Evolutionary conservation across 495 filamentous ascomycete genomes (phyloP).

Genomic region (Neurospora sp.): DNA sequence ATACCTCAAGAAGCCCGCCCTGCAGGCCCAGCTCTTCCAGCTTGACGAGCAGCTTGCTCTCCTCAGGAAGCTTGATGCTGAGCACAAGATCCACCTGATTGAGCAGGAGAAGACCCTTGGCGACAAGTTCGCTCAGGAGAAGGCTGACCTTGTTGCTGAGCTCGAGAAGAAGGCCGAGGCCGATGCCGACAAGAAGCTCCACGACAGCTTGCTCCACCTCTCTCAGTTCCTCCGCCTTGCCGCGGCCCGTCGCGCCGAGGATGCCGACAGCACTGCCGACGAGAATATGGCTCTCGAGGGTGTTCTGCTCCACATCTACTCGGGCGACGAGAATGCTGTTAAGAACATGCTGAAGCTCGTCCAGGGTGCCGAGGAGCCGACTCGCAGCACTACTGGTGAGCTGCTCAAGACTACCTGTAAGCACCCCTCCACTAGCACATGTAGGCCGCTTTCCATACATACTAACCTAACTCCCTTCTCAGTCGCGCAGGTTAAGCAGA

Average conservation of each 20-base stretch:
- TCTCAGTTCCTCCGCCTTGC: slow-evolving; percentile 75
- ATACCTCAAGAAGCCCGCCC: slow-evolving; percentile 76
- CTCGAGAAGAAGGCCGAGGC: slow-evolving; percentile 46
- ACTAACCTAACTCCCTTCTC: slow-evolving; percentile 26
- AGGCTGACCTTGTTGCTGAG: slow-evolving; percentile 47
- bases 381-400: slow-evolving; percentile 53
- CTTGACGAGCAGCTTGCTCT: slow-evolving; percentile 74
- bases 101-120: slow-evolving; percentile 58
- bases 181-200: slow-evolving; percentile 41
- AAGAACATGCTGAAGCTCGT: slow-evolving; percentile 76
- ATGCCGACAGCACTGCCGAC: slow-evolving; percentile 50
- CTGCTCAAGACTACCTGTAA: slow-evolving; percentile 66
- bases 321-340: slow-evolving; percentile 72
- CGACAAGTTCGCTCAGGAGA: slow-evolving; percentile 62
- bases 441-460: not conserved
- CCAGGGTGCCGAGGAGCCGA: slow-evolving; percentile 64
- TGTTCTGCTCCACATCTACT: slow-evolving; percentile 79
- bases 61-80: slow-evolving; percentile 72
- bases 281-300: slow-evolving; percentile 86
- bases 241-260: slow-evolving; percentile 55
- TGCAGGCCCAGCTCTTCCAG: slow-evolving; percentile 63
- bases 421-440: slow-evolving; percentile 13
- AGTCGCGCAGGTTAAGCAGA: slow-evolving; percentile 63
- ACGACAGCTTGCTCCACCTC: slow-evolving; percentile 50
- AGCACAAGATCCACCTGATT: slow-evolving; percentile 60